These are phyloP conservation scores for Rhizophagus prolifer DNA, from an alignment of 192 early-diverging fungal genomes.

Conservation along the genomic window DNA sequence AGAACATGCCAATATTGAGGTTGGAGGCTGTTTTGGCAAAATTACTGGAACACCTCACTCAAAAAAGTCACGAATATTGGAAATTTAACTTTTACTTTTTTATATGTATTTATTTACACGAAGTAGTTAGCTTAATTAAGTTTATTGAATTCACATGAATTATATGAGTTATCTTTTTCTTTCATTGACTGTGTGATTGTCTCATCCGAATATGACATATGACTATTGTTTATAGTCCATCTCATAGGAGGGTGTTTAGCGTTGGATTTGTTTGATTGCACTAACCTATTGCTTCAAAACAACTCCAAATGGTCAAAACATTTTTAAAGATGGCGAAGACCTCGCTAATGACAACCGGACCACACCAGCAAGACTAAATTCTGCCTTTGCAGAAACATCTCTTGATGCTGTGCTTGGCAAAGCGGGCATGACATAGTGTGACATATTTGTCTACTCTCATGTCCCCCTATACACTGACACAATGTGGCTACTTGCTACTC, in stretches of 20 bases:
- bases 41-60: constrained; percentile 10
- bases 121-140: too few species aligned
- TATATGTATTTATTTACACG: too few species aligned
- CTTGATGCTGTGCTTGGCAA: background rate
- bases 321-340: background rate
- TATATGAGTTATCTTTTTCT: too few species aligned
- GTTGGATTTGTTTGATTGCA: background rate
- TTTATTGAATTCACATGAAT: too few species aligned
- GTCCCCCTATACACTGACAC: background rate
- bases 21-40: constrained; percentile 24
- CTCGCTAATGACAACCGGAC: constrained; percentile 17
- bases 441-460: background rate
- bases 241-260: constrained; percentile 18
- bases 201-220: constrained; percentile 9
- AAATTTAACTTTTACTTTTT: background rate
- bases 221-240: background rate
- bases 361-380: constrained; percentile 5
- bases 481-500: background rate
- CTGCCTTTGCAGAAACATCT: background rate
- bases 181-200: constrained; percentile 10
- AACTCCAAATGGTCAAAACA: background rate
- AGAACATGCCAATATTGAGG: background rate
- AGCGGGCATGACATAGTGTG: background rate
- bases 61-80: constrained; percentile 1
- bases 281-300: background rate